Conservation (phyloP, 192 early-diverging fungal genomes). For the Chytriomyces confervae region DNA sequence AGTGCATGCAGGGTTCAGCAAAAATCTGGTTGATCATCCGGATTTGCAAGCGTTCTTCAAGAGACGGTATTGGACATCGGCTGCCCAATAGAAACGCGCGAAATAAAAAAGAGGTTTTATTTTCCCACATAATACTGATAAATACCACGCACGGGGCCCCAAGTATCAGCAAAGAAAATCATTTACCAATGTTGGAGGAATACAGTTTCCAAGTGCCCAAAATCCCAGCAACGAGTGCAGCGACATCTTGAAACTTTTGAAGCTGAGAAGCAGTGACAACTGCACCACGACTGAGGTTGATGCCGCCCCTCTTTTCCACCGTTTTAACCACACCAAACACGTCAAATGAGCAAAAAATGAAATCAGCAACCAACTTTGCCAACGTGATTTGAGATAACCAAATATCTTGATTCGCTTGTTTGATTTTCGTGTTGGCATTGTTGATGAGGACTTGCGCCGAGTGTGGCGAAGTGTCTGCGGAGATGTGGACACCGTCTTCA, state of each 20-base stretch:
- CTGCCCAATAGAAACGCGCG: background rate
- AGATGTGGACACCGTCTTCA: background rate
- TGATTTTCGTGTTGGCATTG: slow-evolving; percentile 24
- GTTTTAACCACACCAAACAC: slow-evolving; percentile 43
- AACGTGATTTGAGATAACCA: slow-evolving; percentile 63
- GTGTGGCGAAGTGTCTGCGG: slow-evolving; percentile 19
- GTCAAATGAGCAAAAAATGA: slow-evolving; percentile 70
- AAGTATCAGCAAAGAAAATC: background rate
- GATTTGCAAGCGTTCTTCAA: slow-evolving; percentile 63
- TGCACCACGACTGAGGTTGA: background rate
- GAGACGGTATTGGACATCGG: slow-evolving; percentile 53
- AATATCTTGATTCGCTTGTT: slow-evolving; percentile 47
- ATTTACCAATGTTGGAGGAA: slow-evolving; percentile 28
- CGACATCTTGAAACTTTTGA: slow-evolving; percentile 40
- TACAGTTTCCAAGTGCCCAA: slow-evolving; percentile 60
- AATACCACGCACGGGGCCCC: no score
- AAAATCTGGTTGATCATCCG: slow-evolving; percentile 45
- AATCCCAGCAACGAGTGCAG: slow-evolving; percentile 49
- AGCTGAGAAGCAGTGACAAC: background rate
- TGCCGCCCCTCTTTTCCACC: slow-evolving; percentile 5
- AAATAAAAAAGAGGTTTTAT: background rate
- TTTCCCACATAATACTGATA: no score
- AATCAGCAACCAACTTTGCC: slow-evolving; percentile 72
- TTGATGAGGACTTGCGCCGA: background rate
- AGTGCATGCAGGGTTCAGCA: slow-evolving; percentile 53